Base-by-base conservation (phyloP, 1,284 basidiomycete genomes). In the Phlebopus sp. region DNA sequence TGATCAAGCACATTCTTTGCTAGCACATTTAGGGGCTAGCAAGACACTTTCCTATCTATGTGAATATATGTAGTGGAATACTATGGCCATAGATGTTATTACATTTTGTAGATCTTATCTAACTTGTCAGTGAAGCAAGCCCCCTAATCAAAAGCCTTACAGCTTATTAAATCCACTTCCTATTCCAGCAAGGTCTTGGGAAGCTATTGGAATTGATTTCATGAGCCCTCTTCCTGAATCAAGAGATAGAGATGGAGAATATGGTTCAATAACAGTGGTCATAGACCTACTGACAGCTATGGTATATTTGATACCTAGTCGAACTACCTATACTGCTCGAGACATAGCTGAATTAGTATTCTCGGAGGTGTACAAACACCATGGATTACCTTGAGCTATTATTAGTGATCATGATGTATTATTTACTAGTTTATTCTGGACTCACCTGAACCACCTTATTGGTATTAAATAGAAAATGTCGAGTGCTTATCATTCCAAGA, bases 351-450 rank as follows among this genome's bases (percentile, higher is more conserved):
- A 62, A 38, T 10, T 65, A 3, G 40, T 67, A 14, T 58, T 64
- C 31, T 40, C 57, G 3, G 27, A 52, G 8, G 54, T 69, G 0
- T 62, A 62, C 32, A 40, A 50, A 14, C 21, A 31, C 62, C 66
- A 69, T 44, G 66, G 68, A 0, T 37, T 68, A 8, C 68, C 63
- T 0, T 37, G 47, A 7, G 19, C 35, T 52, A 74, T 81, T 25
- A 55, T 77, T 4, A 69, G 66, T 19, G 69, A 77, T 47, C 55
- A 70, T 3, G 73, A 77, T 47, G 54, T 63, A 0, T 52, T 71
- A 7, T 79, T 77, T 52, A 72, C 70, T 0, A 59, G 65, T n/a
- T 27, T 41, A n/a, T 70, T 78, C 52, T 80, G 76, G 75, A 60
- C 53, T 7, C 47, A 63, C 1, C 49, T 77, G 0, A 55, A 71